A percentile compares a stretch with the other conserved stretches of the same genome.
Conservation (phyloP, 768 basidiomycete genomes). For the Auriscalpium vulgare region DNA sequence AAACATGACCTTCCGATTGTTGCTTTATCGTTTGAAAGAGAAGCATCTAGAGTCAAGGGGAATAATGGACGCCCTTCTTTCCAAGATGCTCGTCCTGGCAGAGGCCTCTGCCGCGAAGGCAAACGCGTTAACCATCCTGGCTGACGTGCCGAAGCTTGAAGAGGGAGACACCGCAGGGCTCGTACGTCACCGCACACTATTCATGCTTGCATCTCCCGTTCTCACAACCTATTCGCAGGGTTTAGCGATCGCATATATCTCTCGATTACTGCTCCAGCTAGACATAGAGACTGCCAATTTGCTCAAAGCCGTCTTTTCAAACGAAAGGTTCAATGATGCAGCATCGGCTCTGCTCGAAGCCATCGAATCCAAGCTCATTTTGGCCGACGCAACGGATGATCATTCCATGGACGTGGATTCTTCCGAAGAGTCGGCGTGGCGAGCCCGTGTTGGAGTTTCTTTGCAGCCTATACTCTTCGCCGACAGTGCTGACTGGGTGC, state of each 20-base stretch:
- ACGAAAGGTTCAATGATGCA: neutral
- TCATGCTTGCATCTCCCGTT: too few relatives aligned
- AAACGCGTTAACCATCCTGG: slow-evolving; percentile 6
- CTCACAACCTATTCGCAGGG: neutral
- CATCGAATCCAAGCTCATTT: neutral
- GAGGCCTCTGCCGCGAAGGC: slow-evolving; percentile 1
- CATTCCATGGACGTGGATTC: neutral
- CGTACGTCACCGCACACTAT: slow-evolving; percentile 4
- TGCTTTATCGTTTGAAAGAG: slow-evolving; percentile 5
- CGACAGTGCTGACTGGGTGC: neutral
- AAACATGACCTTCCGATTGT: slow-evolving; percentile 10
- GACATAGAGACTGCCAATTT: neutral
- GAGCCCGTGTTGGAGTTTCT: neutral
- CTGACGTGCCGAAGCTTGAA: neutral
- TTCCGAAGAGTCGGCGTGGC: neutral
- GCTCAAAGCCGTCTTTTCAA: neutral
- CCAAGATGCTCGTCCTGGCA: neutral
- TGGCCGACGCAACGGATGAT: neutral
- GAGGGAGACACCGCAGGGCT: slow-evolving; percentile 5
- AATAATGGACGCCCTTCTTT: slow-evolving; percentile 1
- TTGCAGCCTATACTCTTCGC: neutral
- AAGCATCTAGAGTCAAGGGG: neutral
- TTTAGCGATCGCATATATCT: neutral
- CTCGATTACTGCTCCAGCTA: neutral
- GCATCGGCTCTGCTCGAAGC: neutral